Base-by-base conservation (phyloP, 2,329 filamentous ascomycete genomes). In the Penicillium aurantiogriseum region DNA sequence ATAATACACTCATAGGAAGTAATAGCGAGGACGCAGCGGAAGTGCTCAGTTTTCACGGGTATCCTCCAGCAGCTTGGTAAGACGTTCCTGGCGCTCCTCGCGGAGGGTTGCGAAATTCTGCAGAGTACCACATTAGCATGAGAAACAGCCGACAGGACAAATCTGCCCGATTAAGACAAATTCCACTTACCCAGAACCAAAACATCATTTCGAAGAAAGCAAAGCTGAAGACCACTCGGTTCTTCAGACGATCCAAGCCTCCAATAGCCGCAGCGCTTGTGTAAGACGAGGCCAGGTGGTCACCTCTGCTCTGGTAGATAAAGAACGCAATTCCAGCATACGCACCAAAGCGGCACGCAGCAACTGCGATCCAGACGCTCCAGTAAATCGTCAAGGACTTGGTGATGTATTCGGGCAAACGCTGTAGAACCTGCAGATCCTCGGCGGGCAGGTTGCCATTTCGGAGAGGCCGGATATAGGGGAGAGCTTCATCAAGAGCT, bases 201-300 rank as follows among this genome's bases (percentile, higher is more conserved):
- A 84, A 83, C 64, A 91, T 80, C 72, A 91, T 85, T 79, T 97
- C 92, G 69, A 96, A 70, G 68, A 96, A 94, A 9, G 86, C 86
- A 75, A 91, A 94, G 0, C 89, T 87, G 71, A 97, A 95, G 40
- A 96, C 85, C 40, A 96, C 79, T 50, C 91, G 85, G 71, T 95
- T 96, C 78, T 92, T 91, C 67, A 96, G 75, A 25, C 84, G 83
- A 61, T 92, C 88, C 49, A 85, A 80, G 71, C 81, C 68, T 61
- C 67, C 52, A 59, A 71, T 52, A 47, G 61, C 59, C 60, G 70
- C 55, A 21, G 61, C 57, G 23, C 61, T 29, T 29, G 61, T 56
- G 51, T 65, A 67, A 35, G 57, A 61, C 10, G 65, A 66, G n/a
- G 54, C 62, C 21, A 55, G n/a, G 17, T 60, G 42, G 1, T 54